Conservation (phyloP, 2,329 filamentous ascomycete species). For the Peltaster fructicola region DNA sequence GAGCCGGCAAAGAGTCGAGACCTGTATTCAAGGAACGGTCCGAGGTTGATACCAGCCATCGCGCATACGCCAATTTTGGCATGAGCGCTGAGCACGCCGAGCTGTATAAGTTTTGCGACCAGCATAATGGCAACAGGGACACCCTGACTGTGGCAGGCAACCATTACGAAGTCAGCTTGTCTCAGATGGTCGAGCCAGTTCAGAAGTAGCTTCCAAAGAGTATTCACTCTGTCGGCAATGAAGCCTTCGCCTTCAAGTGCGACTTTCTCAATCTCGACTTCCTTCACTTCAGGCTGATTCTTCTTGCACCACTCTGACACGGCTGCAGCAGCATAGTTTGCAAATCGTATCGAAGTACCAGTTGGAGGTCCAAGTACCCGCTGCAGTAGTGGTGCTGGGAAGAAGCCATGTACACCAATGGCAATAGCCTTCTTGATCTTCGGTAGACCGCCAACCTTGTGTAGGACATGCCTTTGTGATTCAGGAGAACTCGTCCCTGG, state of each 20-base stretch:
- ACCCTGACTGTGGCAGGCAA: constrained; percentile 92
- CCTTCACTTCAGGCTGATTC: constrained; percentile 41
- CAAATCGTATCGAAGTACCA: constrained; percentile 85
- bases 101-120: constrained; percentile 76
- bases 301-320: constrained; percentile 67
- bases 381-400: constrained; percentile 73
- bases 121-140: constrained; percentile 89
- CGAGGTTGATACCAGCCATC: constrained; percentile 81
- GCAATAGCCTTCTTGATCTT: constrained; percentile 73
- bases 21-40: constrained; percentile 83
- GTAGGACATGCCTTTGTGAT: constrained; percentile 47
- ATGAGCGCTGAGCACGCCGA: constrained; percentile 56
- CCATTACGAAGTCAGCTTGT: constrained; percentile 68
- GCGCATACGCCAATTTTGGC: constrained; percentile 72
- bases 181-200: constrained; percentile 91
- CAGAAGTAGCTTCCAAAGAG: constrained; percentile 81
- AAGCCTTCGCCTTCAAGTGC: constrained; percentile 89
- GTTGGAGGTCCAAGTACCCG: constrained; percentile 87
- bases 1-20: constrained; percentile 77
- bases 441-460: too few species aligned
- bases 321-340: constrained; percentile 66
- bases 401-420: constrained; percentile 88
- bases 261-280: constrained; percentile 79
- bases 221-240: constrained; percentile 74
- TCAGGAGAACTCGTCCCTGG: constrained; percentile 27